A percentile compares a stretch with the other conserved stretches of the same genome.
Evolutionary conservation across 2,329 filamentous ascomycete species (phyloP).

Genomic region (Nannizzia gypsea): DNA sequence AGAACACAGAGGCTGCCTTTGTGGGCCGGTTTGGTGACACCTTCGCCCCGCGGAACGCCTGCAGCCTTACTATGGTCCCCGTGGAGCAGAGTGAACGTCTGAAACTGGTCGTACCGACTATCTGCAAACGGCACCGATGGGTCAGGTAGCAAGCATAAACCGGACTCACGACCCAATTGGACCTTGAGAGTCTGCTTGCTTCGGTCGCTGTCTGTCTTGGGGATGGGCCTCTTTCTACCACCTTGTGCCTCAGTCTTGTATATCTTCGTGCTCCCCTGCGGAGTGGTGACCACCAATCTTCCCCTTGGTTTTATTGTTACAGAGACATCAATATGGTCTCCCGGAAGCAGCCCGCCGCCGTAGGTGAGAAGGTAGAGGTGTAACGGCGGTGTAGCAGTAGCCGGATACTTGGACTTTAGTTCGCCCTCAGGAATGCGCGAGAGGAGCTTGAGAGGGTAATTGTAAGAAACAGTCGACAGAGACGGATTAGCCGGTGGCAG

Average conservation of each 20-base stretch:
- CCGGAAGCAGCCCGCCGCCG: conserved; percentile 81
- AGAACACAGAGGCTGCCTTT: conserved; percentile 59
- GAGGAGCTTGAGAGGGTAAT: conserved; percentile 91
- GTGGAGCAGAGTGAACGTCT: conserved; percentile 53
- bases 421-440: conserved; percentile 57
- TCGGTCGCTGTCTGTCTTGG: conserved; percentile 23
- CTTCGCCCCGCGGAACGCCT: background rate
- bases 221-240: conserved; percentile 29
- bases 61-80: background rate
- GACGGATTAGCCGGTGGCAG: conserved; percentile 61
- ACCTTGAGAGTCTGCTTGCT: conserved; percentile 42
- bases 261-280: conserved; percentile 81
- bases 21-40: background rate
- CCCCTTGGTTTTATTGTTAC: conserved; percentile 54
- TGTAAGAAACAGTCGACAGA: conserved; percentile 66
- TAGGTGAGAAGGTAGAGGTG: conserved; percentile 88
- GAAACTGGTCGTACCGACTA: conserved; percentile 73
- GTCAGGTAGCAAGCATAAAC: conserved; percentile 63
- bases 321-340: conserved; percentile 65
- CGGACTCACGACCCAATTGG: conserved; percentile 37
- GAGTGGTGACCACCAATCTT: conserved; percentile 50
- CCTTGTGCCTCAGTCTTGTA: conserved; percentile 57
- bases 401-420: conserved; percentile 35
- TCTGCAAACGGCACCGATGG: conserved; percentile 82
- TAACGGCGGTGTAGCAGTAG: conserved; percentile 43